Base-by-base conservation (phyloP, 1,284 basidiomycete genomes). In the Polyporus tsugae region DNA sequence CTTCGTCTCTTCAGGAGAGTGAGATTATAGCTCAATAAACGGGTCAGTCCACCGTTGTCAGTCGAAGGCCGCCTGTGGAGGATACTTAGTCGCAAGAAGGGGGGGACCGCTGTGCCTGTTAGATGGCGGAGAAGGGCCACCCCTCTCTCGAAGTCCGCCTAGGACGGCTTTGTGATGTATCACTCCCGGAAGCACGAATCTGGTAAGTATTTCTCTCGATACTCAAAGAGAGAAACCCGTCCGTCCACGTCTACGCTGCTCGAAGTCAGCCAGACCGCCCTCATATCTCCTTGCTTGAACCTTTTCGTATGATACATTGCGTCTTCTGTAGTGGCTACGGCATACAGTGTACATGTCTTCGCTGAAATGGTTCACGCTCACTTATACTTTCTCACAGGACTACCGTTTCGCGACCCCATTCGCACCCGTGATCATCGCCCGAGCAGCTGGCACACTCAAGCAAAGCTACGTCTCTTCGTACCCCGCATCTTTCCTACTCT, bases 381-480 rank as follows among this genome's bases (percentile, higher is more conserved):
- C 33, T 36, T 17, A 25, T n/a, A 13, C 38, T 22, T 6, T 4
- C 25, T 41, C n/a, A 33, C 60, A 87, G 86, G 83, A 64, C 74
- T 87, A 15, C 76, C 77, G 55, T 78, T 81, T 86, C 36, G 82
- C 80, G 6, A 86, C 87, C 62, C 86, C 89, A 13, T 92, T 91
- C 72, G 86, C 90, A 1, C 90, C 91, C 0, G 83, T 92, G 52
- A 79, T 92, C 52, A 81, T 92, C 70, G 85, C 90, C 0, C 82
- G 84, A 13, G 83, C 82, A 0, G 75, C 80, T 1, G 83, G 83
- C 11, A 84, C 85, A 62, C 79, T 92, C 58, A 85, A 11, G 41
- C 89, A 92, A 76, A 83, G 87, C 17, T 91, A 90, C 76, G 85
- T 92, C 64, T 89, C 87, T 7, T 90, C 89, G 42, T 79, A 90